Evolutionary conservation across 148 eudicot species (phyloP).

Genomic region (Vaccinium darrowii): DNA sequence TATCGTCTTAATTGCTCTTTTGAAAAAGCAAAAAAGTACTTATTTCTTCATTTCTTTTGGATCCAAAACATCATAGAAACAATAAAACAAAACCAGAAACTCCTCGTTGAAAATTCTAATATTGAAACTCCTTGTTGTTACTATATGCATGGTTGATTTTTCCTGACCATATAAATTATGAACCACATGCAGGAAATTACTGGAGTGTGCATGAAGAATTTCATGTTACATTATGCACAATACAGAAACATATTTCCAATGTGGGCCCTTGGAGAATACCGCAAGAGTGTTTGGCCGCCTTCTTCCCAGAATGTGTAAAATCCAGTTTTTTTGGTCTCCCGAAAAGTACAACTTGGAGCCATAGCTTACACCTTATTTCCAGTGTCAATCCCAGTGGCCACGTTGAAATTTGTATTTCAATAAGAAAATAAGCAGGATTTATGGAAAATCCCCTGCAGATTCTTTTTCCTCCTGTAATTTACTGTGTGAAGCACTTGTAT

Average conservation of each 20-base stretch:
- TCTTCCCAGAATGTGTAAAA: constrained; percentile 9
- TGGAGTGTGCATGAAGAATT: no score
- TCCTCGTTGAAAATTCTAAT: not conserved
- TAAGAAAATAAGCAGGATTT: not conserved
- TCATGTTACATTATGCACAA: no score
- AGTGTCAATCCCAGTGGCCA: not conserved
- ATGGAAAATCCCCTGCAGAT: not conserved
- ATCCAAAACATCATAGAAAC: not conserved
- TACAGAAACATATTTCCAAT: no score
- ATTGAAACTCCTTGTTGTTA: not conserved
- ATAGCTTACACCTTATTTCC: not conserved
- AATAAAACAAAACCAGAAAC: not conserved
- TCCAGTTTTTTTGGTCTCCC: not conserved
- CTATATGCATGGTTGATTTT: not conserved
- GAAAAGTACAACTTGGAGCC: not conserved
- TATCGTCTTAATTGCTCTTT: no score
- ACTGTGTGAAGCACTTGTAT: not conserved
- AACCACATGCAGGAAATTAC: not conserved
- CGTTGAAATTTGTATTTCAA: not conserved
- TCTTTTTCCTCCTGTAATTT: not conserved
- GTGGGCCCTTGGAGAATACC: not conserved
- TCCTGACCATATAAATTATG: not conserved
- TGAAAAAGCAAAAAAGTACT: not conserved
- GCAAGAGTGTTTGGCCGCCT: constrained; percentile 35
- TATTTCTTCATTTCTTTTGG: not conserved